A percentile compares a stretch with the other conserved stretches of the same genome.
These are phyloP conservation scores for Morella rubra DNA, from an alignment of 306 rosid species.

Conservation along the genomic window DNA sequence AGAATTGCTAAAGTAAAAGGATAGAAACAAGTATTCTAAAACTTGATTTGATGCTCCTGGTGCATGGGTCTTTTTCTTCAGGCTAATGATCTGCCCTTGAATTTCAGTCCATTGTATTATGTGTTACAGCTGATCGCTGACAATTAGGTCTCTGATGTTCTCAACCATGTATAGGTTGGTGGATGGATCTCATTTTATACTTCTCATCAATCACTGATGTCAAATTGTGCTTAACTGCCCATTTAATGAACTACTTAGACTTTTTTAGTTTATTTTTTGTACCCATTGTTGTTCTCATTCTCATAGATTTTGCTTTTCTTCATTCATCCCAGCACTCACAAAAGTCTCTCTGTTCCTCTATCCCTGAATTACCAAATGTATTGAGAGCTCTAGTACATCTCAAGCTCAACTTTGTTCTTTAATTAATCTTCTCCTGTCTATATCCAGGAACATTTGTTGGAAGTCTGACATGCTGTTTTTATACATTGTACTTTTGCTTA, in stretches of 20 bases:
- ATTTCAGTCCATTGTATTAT: not conserved
- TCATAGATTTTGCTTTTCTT: slow-evolving; percentile 1
- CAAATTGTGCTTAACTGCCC: not conserved
- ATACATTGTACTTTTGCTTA: not conserved
- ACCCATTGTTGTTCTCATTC: not conserved
- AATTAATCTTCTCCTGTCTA: not conserved
- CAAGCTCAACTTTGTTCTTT: not conserved
- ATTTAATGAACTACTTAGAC: slow-evolving; percentile 6
- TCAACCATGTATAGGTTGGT: not conserved
- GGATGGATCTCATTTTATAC: not conserved
- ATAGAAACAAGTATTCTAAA: not conserved
- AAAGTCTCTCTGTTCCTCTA: not conserved
- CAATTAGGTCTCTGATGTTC: not conserved
- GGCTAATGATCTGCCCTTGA: not conserved
- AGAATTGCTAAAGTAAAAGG: not conserved
- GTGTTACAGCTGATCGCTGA: not conserved
- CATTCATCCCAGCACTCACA: not conserved
- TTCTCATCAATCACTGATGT: not conserved
- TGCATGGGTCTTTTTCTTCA: not conserved
- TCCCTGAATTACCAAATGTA: not conserved
- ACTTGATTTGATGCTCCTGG: not conserved
- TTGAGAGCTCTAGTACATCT: not conserved
- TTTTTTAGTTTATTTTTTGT: not conserved
- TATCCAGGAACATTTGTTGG: not conserved
- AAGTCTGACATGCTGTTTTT: slow-evolving; percentile 1